Evolutionary conservation across 176 grass and related monocot species (phyloP), one percentile per base, ranked within the genome.

Genomic region (Panicum miliaceum): DNA sequence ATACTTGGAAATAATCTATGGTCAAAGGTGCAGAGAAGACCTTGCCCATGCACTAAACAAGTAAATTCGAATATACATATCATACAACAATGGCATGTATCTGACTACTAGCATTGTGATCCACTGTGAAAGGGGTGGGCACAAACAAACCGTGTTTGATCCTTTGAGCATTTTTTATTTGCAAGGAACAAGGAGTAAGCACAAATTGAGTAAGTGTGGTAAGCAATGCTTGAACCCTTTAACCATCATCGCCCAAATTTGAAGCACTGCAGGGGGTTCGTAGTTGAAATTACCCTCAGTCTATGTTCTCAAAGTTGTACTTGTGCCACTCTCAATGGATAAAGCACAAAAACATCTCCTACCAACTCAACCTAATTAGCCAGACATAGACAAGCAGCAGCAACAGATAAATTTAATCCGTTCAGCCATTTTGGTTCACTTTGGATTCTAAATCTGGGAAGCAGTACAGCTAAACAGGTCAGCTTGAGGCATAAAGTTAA

Each of bases 401-500:
- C 15, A 57, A 69, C 14, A 4, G 34, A 57, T 7, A 81, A 42
- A 20, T 4, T 45, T 12, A 29, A 81, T 70, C 65, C 4, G 13
- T 58, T 56, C 34, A 41, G n/a, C 22, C 41, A 76, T 38, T 40
- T 54, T 22, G 35, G 50, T 37, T 32, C 20, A 70, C 8, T 40
- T 81, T 25, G 15, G 23, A 53, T 40, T 68, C 46, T 80, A 68
- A 81, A 70, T 32, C 15, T 32, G 65, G 63, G 22, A 81, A 81
- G 19, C 1, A 13, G 10, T 13, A 57, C 3, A 12, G 0, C 35
- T 42, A 0, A 57, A 68, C 7, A 75, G 22, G 22, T n/a, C 34
- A 51, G 37, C 2, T 37, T 53, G 64, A 38, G 45, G 11, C 16
- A 48, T 36, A 12, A 1, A 9, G 40, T 40, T 47, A 42, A 2